Base-by-base conservation (phyloP, 495 filamentous ascomycete species). In the Penicillium lividum region DNA sequence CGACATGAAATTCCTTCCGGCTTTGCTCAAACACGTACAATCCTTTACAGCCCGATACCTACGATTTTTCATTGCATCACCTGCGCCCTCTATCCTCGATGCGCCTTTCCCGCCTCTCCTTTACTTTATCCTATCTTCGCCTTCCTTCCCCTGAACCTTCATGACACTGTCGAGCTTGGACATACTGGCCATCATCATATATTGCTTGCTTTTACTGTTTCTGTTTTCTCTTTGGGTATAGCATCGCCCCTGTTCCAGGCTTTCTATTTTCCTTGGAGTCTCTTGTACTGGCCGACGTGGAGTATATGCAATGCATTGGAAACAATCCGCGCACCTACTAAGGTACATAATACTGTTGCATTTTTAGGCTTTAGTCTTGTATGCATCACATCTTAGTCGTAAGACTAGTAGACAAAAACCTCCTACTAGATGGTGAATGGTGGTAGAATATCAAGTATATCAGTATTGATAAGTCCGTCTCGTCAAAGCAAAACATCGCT, bases 271-370 rank as follows among this genome's bases (percentile, higher is more conserved):
- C 42, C 59, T 54, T 4, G 55, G 54, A 6, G 31, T 31, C 46
- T 54, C 18, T 33, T 16, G 33, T 43, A 30, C 43, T 53, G 38
- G 38, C 15, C 5, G 34, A 11, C 11, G 15, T 40, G 38, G 52
- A 42, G 52, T 45, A 31, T 54, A 52, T 56, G 53, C 58, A 59
- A 50, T 59, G 52, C 53, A 61, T 57, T 49, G 54, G 45, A 56
- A 47, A 54, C 8, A 38, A 50, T 34, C 15, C 45, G 30, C 45
- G 54, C 49, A 64, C 31, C 55, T 64, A 65, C 46, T 28, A 53
- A 62, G 63, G 56, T 49, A 54, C 64, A 44, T 66, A 66, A 63
- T 63, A 55, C 64, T 60, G 59, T 66, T 54, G 56, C 63, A 60
- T 53, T 57, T 53, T 22, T 47, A 11, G 15, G 8, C 4, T 16